Percentiles rank a stretch among this genome's conserved stretches.
These are phyloP conservation scores for Melaleuca quinquenervia DNA, from an alignment of 345 rosid species.

Conservation along the genomic window DNA sequence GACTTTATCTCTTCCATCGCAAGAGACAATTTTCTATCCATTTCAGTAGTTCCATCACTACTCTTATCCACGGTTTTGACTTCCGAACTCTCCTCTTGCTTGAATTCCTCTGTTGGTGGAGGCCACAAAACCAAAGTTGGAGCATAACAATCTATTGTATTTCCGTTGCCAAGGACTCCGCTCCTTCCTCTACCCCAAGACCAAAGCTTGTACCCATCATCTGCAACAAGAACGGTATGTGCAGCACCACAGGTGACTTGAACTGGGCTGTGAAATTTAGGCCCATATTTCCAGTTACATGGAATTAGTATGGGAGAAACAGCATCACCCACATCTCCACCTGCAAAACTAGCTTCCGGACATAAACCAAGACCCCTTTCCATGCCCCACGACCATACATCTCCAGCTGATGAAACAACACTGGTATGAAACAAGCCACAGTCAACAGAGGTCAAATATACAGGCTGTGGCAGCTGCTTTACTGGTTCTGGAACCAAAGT, in stretches of 20 bases:
- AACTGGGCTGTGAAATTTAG: slow-evolving; percentile 46
- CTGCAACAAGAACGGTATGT: slow-evolving; percentile 68
- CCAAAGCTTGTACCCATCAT: slow-evolving; percentile 74
- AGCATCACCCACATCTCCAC: slow-evolving; percentile 74
- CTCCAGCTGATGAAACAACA: slow-evolving; percentile 75
- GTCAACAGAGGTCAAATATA: slow-evolving; percentile 56
- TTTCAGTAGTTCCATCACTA: slow-evolving; percentile 7
- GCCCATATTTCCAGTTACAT: slow-evolving; percentile 10
- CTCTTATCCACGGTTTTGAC: slow-evolving; percentile 16
- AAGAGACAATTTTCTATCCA: slow-evolving; percentile 30
- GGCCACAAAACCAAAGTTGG: slow-evolving; percentile 63
- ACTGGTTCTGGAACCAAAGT: slow-evolving; percentile 54
- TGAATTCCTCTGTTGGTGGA: slow-evolving; percentile 24
- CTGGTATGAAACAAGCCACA: slow-evolving; percentile 92
- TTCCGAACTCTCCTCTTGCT: slow-evolving; percentile 17
- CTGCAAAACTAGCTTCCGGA: slow-evolving; percentile 57
- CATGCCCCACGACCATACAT: slow-evolving; percentile 96
- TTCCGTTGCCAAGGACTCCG: slow-evolving; percentile 78
- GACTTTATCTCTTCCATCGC: slow-evolving; percentile 63
- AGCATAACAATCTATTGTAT: slow-evolving; percentile 24
- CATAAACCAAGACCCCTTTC: slow-evolving; percentile 83
- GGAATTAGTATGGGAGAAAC: slow-evolving; percentile 36
- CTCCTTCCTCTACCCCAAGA: slow-evolving; percentile 93
- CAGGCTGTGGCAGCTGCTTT: slow-evolving; percentile 38
- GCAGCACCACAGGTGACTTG: slow-evolving; percentile 86